Conservation (phyloP, 805 yeast genomes). For the Candida nanaspora region DNA sequence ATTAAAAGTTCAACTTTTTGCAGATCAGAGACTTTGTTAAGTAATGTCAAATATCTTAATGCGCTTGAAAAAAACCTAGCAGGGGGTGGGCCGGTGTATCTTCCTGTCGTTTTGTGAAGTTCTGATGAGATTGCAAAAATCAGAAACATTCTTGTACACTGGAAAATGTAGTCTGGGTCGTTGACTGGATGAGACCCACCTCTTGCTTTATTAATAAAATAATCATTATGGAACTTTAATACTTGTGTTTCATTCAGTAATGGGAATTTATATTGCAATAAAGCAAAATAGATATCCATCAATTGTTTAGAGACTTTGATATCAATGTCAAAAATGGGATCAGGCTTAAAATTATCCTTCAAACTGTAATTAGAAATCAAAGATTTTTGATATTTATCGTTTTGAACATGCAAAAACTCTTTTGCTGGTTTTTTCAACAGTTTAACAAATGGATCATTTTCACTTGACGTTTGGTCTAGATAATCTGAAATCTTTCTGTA, state of each 20-base stretch:
- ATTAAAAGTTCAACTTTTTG: conserved; percentile 47
- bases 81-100: conserved; percentile 48
- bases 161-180: conserved; percentile 40
- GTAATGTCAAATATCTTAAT: conserved; percentile 44
- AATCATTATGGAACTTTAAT: conserved; percentile 41
- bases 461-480: conserved; percentile 5
- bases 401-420: conserved; percentile 12
- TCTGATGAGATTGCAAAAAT: conserved; percentile 46
- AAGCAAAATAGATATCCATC: conserved; percentile 47
- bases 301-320: conserved; percentile 41
- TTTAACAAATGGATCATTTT: conserved; percentile 9
- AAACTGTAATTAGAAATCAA: conserved; percentile 38
- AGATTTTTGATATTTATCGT: conserved; percentile 10
- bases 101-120: conserved; percentile 48
- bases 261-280: conserved; percentile 52
- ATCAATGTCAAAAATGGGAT: conserved; percentile 48
- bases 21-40: conserved; percentile 30
- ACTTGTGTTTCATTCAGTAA: conserved; percentile 46
- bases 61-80: conserved; percentile 53
- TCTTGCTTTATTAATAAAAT: conserved; percentile 26
- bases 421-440: conserved; percentile 14
- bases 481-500: conserved; percentile 18
- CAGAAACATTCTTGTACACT: conserved; percentile 50
- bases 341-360: conserved; percentile 35
- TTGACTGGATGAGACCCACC: conserved; percentile 6